Percentiles rank a stretch among this genome's conserved stretches.
Evolutionary conservation across 1,284 basidiomycete species (phyloP).

Genomic region (Athelia sp.): DNA sequence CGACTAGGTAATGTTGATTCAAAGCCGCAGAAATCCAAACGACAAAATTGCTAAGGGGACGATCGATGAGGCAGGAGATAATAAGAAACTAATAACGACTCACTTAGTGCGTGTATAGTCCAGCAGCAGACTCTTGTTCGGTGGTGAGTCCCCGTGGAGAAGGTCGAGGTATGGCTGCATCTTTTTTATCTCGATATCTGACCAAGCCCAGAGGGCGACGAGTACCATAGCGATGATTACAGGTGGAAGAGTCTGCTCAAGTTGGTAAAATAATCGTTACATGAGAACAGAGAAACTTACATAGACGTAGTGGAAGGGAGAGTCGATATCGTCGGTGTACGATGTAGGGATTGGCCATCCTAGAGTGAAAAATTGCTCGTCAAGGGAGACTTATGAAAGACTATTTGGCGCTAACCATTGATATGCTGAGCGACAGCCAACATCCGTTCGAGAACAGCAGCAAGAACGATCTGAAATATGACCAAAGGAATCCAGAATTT

Average conservation of each 20-base stretch:
- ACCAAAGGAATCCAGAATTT: constrained; percentile 44
- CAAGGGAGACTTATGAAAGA: not conserved
- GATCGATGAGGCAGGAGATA: not conserved
- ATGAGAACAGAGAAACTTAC: constrained; percentile 20
- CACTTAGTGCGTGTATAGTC: constrained; percentile 50
- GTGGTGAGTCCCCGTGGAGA: constrained; percentile 44
- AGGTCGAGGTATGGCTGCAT: constrained; percentile 58
- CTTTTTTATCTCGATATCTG: constrained; percentile 49
- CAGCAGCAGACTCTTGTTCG: constrained; percentile 41
- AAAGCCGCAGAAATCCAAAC: constrained; percentile 37
- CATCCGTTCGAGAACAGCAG: constrained; percentile 42
- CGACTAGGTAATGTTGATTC: constrained; percentile 46
- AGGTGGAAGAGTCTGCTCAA: constrained; percentile 41
- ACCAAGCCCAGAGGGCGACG: constrained; percentile 48
- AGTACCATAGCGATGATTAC: constrained; percentile 36
- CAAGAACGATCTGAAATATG: constrained; percentile 30
- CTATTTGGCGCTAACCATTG: constrained; percentile 28
- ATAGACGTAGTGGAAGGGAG: constrained; percentile 41
- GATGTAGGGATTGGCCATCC: constrained; percentile 37
- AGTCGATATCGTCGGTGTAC: constrained; percentile 13
- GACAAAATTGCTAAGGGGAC: constrained; percentile 33
- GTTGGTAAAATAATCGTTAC: too few relatives aligned
- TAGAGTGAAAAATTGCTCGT: constrained; percentile 11
- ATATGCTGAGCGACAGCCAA: constrained; percentile 39
- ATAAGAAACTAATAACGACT: constrained; percentile 8